These are phyloP conservation scores for Neocatenulostroma microsporum DNA, from an alignment of 2,329 filamentous ascomycete genomes.

Conservation along the genomic window DNA sequence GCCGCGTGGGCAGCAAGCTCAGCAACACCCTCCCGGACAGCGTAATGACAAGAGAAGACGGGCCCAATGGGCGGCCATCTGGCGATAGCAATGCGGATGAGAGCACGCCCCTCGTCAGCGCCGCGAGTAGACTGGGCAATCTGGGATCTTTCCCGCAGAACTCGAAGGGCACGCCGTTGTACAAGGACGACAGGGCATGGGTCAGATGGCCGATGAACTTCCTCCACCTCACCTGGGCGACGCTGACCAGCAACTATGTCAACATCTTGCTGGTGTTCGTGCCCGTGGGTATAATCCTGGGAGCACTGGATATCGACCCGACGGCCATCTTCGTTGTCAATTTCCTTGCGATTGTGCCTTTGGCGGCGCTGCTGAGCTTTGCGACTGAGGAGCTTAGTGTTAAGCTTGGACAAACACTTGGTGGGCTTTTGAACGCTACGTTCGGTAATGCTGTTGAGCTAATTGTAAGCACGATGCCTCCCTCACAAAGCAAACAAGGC, in stretches of 20 bases:
- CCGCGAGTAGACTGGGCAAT: conserved; percentile 13
- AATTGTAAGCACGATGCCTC: conserved; percentile 41
- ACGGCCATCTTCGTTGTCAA: conserved; percentile 67
- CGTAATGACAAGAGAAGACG: background rate
- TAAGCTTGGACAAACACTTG: conserved; percentile 65
- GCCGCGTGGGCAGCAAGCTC: conserved; percentile 12
- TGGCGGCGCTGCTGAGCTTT: conserved; percentile 66
- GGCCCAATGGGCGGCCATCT: background rate
- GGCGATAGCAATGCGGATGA: conserved; percentile 10
- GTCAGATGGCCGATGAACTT: conserved; percentile 27
- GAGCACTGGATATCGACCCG: conserved; percentile 54
- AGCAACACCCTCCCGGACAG: conserved; percentile 3
- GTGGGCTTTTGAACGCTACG: conserved; percentile 66
- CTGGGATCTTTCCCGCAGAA: conserved; percentile 8
- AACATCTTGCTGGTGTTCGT: conserved; percentile 69
- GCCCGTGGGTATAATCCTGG: conserved; percentile 63
- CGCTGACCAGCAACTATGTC: conserved; percentile 47
- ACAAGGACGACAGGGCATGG: conserved; percentile 25
- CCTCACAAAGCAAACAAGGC: background rate
- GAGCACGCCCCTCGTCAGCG: conserved; percentile 17
- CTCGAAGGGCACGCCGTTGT: conserved; percentile 11
- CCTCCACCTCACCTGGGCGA: conserved; percentile 34
- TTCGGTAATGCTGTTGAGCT: conserved; percentile 75
- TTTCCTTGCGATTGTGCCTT: conserved; percentile 71
- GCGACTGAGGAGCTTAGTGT: conserved; percentile 69